Evolutionary conservation across 2,329 filamentous ascomycete genomes (phyloP).

Genomic region (Neurospora crassa): DNA sequence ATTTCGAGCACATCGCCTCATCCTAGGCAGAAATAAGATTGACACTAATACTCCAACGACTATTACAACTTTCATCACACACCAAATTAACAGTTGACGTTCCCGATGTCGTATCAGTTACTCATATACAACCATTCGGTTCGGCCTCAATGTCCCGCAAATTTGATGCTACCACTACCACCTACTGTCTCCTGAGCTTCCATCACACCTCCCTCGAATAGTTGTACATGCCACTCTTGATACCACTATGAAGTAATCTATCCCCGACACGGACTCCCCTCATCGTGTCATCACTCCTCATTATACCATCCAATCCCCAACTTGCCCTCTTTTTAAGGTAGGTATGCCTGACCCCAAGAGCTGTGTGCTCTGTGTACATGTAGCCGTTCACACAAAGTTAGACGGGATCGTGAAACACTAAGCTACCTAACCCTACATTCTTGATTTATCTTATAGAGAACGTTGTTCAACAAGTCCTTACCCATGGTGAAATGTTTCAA

Average conservation of each 20-base stretch:
- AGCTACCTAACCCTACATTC: neutral
- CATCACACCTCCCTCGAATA: neutral
- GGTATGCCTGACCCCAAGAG: neutral
- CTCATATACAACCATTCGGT: neutral
- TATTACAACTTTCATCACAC: neutral
- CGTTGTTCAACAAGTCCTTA: no score
- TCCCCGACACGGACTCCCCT: neutral
- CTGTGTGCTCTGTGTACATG: neutral
- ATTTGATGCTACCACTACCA: neutral
- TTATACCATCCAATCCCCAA: neutral
- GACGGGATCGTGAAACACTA: neutral
- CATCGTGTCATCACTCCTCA: neutral
- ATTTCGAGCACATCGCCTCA: neutral
- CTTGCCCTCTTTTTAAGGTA: neutral
- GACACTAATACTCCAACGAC: neutral
- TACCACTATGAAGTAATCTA: neutral
- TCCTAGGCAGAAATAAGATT: neutral
- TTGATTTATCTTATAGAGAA: no score
- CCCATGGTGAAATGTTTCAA: no score
- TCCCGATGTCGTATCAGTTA: neutral
- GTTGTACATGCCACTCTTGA: neutral
- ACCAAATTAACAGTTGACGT: neutral
- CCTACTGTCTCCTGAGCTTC: neutral
- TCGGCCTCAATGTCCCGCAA: neutral
- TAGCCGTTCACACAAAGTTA: neutral